Conservation (phyloP, 2,329 filamentous ascomycete species). For the Dactylella cylindrospora region DNA sequence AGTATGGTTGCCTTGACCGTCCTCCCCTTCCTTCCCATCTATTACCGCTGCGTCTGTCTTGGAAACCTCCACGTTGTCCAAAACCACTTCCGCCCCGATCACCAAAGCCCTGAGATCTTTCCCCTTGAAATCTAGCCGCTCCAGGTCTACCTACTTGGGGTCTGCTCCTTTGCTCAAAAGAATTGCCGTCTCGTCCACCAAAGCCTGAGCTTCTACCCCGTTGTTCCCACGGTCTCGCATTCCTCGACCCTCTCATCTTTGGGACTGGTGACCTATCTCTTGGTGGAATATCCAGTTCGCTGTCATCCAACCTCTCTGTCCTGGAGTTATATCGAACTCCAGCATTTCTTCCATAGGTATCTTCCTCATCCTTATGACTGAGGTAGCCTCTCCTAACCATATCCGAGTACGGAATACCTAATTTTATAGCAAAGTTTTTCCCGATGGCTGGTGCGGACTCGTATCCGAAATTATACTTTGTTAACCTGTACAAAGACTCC, state of each 20-base stretch:
- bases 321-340: conserved; percentile 31
- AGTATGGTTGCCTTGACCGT: too few relatives aligned
- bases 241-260: not conserved
- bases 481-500: conserved; percentile 10
- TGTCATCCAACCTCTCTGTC: conserved; percentile 2
- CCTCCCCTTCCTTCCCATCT: too few relatives aligned
- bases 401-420: conserved; percentile 4
- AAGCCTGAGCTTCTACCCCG: not conserved
- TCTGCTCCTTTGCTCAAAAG: too few relatives aligned
- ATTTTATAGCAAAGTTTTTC: not conserved
- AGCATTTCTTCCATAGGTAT: conserved; percentile 7
- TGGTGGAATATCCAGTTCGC: too few relatives aligned
- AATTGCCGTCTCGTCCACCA: not conserved
- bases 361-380: not conserved
- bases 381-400: conserved; percentile 16
- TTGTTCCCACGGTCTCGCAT: not conserved
- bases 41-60: too few relatives aligned
- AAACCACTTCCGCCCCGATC: too few relatives aligned
- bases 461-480: conserved; percentile 28
- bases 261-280: not conserved
- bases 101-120: too few relatives aligned
- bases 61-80: too few relatives aligned
- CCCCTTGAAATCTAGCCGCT: too few relatives aligned
- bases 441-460: conserved; percentile 6
- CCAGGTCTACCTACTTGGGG: too few relatives aligned